Evolutionary conservation across 2,329 filamentous ascomycete genomes (phyloP).

Genomic region (Aspergillus piperis): DNA sequence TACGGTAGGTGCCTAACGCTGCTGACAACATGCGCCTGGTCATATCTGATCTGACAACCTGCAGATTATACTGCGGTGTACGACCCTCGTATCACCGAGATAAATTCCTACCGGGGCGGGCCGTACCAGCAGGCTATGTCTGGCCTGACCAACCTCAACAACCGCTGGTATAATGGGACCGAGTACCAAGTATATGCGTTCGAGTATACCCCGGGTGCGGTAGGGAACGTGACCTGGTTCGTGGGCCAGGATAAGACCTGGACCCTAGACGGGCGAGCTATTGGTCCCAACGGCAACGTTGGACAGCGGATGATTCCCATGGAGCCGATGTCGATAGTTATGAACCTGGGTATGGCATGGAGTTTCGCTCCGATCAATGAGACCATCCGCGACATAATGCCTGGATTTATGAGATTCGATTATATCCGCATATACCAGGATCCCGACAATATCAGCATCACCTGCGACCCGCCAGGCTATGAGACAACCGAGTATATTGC

Average conservation of each 20-base stretch:
- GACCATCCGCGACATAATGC: conserved; percentile 58
- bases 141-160: conserved; percentile 62
- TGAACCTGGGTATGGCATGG: conserved; percentile 71
- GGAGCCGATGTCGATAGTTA: conserved; percentile 67
- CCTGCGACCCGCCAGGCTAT: conserved; percentile 68
- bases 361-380: conserved; percentile 65
- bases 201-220: conserved; percentile 62
- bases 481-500: conserved; percentile 68
- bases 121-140: conserved; percentile 66
- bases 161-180: conserved; percentile 66
- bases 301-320: conserved; percentile 65
- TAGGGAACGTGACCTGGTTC: conserved; percentile 68
- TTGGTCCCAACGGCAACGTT: conserved; percentile 70
- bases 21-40: background rate
- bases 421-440: conserved; percentile 72
- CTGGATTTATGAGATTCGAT: conserved; percentile 67
- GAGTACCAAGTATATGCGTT: conserved; percentile 65
- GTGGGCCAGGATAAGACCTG: conserved; percentile 66
- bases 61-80: conserved; percentile 66
- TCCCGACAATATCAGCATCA: conserved; percentile 57
- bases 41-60: background rate
- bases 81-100: conserved; percentile 56
- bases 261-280: conserved; percentile 60
- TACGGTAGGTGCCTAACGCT: conserved; percentile 41
- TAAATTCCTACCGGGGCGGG: conserved; percentile 64